These are phyloP conservation scores for Avena sativa DNA, from an alignment of 176 grass and related monocot genomes.

Conservation along the genomic window DNA sequence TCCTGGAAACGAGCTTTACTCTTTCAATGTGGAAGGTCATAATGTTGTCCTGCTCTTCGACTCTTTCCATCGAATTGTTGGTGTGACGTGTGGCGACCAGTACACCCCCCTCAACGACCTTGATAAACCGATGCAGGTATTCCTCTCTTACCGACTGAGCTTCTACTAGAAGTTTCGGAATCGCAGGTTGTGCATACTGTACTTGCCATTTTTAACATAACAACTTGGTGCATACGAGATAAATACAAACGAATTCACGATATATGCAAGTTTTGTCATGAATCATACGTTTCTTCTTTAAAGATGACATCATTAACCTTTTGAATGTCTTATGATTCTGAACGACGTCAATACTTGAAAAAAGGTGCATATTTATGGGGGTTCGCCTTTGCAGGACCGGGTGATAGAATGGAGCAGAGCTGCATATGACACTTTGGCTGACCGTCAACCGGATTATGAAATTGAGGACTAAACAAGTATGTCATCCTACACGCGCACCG, in stretches of 20 bases:
- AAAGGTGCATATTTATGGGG: too few relatives aligned
- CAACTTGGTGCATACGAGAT: neutral
- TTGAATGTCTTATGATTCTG: neutral
- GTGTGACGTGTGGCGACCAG: slow-evolving; percentile 1
- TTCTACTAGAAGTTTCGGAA: neutral
- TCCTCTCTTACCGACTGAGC: neutral
- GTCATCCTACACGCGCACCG: too few relatives aligned
- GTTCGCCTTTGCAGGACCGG: neutral
- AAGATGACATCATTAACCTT: neutral
- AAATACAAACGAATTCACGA: neutral
- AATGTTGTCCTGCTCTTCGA: slow-evolving; percentile 29
- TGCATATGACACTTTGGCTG: slow-evolving; percentile 17
- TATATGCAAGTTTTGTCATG: neutral
- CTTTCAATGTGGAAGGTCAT: slow-evolving; percentile 10
- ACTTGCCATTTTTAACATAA: neutral
- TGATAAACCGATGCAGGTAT: slow-evolving; percentile 11
- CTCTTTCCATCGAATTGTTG: slow-evolving; percentile 30
- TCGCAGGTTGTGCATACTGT: neutral
- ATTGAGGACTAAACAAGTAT: neutral
- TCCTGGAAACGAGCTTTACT: slow-evolving; percentile 39
- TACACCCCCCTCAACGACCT: slow-evolving; percentile 37
- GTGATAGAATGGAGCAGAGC: slow-evolving; percentile 17
- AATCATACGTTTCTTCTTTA: neutral
- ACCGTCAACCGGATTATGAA: slow-evolving; percentile 40
- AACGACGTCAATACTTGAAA: too few relatives aligned